A percentile compares a stretch with the other conserved stretches of the same genome.
Conservation (phyloP, 2,329 filamentous ascomycete genomes). For the Fusarium citri region DNA sequence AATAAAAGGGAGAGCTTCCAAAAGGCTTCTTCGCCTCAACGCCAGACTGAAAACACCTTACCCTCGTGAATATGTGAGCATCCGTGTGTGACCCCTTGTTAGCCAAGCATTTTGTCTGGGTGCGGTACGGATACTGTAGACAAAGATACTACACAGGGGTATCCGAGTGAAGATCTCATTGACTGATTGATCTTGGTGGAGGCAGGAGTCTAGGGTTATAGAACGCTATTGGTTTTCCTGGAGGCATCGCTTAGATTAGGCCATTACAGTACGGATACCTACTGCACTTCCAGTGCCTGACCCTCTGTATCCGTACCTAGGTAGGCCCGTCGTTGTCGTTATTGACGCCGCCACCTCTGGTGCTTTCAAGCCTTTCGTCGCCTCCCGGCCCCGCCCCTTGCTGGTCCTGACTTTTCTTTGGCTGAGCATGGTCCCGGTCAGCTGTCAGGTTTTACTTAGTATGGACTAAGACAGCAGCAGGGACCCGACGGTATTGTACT, state of each 20-base stretch:
- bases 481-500: neutral
- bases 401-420: slow-evolving; percentile 16
- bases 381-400: slow-evolving; percentile 25
- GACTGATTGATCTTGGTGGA: slow-evolving; percentile 12
- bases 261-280: neutral
- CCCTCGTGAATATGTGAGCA: slow-evolving; percentile 10
- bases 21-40: slow-evolving; percentile 32
- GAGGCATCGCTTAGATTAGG: neutral
- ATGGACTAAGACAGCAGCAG: neutral
- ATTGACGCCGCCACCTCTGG: slow-evolving; percentile 32
- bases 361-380: neutral
- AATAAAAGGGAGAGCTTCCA: slow-evolving; percentile 8
- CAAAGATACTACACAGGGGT: slow-evolving; percentile 3
- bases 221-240: slow-evolving; percentile 20
- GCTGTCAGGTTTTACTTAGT: slow-evolving; percentile 10
- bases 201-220: neutral
- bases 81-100: slow-evolving; percentile 15
- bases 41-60: slow-evolving; percentile 21
- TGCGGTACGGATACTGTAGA: slow-evolving; percentile 22
- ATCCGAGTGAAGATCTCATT: slow-evolving; percentile 38
- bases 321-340: slow-evolving; percentile 28
- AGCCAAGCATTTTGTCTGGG: slow-evolving; percentile 19
- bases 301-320: no score
- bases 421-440: slow-evolving; percentile 6
- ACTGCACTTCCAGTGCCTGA: neutral